Conservation (phyloP, 441 rosid genomes). For the Macaranga tanarius region DNA sequence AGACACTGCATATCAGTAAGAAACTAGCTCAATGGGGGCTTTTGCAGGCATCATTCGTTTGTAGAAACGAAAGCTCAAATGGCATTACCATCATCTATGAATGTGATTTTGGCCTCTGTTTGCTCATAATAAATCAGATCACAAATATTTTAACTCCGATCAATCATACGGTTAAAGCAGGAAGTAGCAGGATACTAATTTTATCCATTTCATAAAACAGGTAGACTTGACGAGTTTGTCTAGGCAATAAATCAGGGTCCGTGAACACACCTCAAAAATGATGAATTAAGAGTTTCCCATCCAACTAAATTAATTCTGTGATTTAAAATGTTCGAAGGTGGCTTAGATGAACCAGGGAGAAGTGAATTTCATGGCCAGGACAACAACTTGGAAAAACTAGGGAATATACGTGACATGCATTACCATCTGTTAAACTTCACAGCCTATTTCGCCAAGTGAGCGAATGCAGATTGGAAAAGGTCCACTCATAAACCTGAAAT, state of each 20-base stretch:
- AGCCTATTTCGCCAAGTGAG: not conserved
- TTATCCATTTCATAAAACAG: not conserved
- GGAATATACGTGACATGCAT: not conserved
- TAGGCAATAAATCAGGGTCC: not conserved
- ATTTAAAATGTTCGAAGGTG: not conserved
- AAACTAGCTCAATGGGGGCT: conserved; percentile 14
- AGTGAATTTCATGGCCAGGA: too few relatives aligned
- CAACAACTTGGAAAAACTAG: not conserved
- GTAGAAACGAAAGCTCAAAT: not conserved
- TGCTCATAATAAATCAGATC: conserved; percentile 3
- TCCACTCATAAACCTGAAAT: not conserved
- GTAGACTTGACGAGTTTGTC: not conserved
- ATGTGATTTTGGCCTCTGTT: not conserved
- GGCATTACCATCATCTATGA: conserved; percentile 3
- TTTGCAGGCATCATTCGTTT: not conserved
- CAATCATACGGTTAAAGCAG: not conserved
- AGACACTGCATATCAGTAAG: conserved; percentile 50
- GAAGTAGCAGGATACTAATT: not conserved
- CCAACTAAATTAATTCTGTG: not conserved
- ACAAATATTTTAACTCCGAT: not conserved
- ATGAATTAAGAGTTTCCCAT: not conserved
- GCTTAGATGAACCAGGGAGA: not conserved
- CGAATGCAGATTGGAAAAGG: conserved; percentile 1
- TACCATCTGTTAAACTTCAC: not conserved
- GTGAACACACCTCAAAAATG: not conserved